Conservation (phyloP, 306 rosid species). For the Acacia crassicarpa region DNA sequence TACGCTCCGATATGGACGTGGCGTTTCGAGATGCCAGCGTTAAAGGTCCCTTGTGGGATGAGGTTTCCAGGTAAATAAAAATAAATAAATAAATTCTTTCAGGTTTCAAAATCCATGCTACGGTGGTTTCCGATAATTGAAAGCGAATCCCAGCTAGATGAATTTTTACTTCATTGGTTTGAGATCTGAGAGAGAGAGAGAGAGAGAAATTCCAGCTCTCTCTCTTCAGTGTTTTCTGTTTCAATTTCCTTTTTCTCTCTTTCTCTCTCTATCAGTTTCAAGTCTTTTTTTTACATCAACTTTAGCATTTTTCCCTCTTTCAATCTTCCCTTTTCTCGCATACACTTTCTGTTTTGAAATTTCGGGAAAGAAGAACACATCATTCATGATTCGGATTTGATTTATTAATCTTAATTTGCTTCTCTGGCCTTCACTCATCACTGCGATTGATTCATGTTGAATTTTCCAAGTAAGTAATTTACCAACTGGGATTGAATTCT, state of each 20-base stretch:
- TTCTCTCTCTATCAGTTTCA: constrained; percentile 13
- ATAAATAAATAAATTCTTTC: too few relatives aligned
- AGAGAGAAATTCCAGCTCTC: not conserved
- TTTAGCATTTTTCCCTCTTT: constrained; percentile 1
- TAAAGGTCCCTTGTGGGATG: constrained; percentile 98
- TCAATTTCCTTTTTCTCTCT: constrained; percentile 6
- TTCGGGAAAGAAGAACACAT: constrained; percentile 7
- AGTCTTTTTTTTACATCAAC: constrained; percentile 4
- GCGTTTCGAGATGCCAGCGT: constrained; percentile 85
- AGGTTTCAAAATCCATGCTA: not conserved
- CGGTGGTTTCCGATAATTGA: constrained; percentile 2
- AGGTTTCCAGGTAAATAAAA: constrained; percentile 63
- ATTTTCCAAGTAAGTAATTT: constrained; percentile 36
- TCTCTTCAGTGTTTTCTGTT: constrained; percentile 12
- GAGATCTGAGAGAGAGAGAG: constrained; percentile 39
- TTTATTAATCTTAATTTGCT: constrained; percentile 25
- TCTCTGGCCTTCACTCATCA: constrained; percentile 29
- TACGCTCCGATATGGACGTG: constrained; percentile 92
- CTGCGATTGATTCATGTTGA: constrained; percentile 33
- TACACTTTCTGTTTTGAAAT: constrained; percentile 4
- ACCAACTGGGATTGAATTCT: constrained; percentile 33
- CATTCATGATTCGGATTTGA: constrained; percentile 31
- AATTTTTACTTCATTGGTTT: not conserved
- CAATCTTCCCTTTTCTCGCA: not conserved
- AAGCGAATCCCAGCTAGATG: not conserved